A percentile compares a stretch with the other conserved stretches of the same genome.
phyloP scores from a whole-genome alignment of 345 rosid genomes.

The sweet orange (Citrus sinensis) region DVS_A1.0 CM039162.1:31294001-31294500 shows the following conservation, averaged over 20 bases:
- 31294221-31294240: neutral
- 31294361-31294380: conserved; percentile 98
- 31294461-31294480: conserved; percentile 65
- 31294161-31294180: neutral
- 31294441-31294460: conserved; percentile 93
- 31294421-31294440: conserved; percentile 82
- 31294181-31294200: neutral
- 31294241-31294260: neutral
- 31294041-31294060: neutral
- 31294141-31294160: neutral
- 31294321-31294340: neutral
- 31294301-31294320: neutral
- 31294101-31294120: neutral
- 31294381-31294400: conserved; percentile 90
- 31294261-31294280: neutral
- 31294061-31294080: neutral
- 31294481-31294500: conserved; percentile 4
- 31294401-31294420: conserved; percentile 80
- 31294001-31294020: neutral
- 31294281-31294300: neutral
- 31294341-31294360: conserved; percentile 79
- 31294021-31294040: neutral
- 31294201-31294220: neutral
- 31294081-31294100: neutral
- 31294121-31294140: neutral